Evolutionary conservation across 1,284 basidiomycete species (phyloP).

Genomic region (Pseudozyma thailandica): DNA sequence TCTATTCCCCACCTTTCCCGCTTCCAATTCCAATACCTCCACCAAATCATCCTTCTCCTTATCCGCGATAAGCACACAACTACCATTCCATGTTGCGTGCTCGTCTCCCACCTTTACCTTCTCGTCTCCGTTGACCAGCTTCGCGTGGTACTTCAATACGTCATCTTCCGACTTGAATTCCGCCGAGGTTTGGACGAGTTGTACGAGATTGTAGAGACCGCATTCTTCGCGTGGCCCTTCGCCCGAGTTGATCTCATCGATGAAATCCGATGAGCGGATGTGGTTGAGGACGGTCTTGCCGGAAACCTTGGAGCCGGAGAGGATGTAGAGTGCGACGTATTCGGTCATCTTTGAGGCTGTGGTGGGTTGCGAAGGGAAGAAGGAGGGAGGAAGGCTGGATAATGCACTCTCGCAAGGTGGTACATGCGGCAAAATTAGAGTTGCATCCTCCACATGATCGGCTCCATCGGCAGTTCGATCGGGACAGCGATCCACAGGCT

Average conservation of each 20-base stretch:
- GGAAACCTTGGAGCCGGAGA: conserved; percentile 16
- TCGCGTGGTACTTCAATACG: conserved; percentile 25
- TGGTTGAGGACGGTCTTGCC: conserved; percentile 33
- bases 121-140: conserved; percentile 25
- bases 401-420: background rate
- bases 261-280: conserved; percentile 54
- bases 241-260: conserved; percentile 56
- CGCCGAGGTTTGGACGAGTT: conserved; percentile 24
- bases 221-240: conserved; percentile 50
- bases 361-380: background rate
- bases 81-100: conserved; percentile 29
- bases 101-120: conserved; percentile 14
- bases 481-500: conserved; percentile 14
- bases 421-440: conserved; percentile 7
- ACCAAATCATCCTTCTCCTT: conserved; percentile 24
- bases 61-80: conserved; percentile 37
- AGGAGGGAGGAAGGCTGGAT: background rate
- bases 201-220: conserved; percentile 50
- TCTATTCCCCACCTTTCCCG: conserved; percentile 17
- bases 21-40: conserved; percentile 20
- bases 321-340: conserved; percentile 50
- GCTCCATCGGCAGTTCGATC: conserved; percentile 4
- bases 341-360: conserved; percentile 18
- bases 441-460: conserved; percentile 17
- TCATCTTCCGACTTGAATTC: conserved; percentile 18